These are phyloP conservation scores for Trypanosoma grayi DNA, from an alignment of 208 protist species.

Conservation along the genomic window DNA sequence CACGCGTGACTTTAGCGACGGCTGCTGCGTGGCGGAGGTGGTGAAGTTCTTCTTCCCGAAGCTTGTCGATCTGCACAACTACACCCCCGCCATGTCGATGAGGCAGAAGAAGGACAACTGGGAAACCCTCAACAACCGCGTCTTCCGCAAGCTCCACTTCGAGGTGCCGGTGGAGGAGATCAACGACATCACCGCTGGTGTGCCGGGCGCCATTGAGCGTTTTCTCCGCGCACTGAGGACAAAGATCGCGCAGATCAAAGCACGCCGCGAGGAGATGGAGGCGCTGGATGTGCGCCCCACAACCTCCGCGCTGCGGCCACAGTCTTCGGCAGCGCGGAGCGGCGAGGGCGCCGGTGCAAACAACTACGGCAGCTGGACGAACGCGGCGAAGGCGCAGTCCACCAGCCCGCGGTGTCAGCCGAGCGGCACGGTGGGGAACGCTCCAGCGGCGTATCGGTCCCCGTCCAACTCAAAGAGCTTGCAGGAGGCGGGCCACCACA, in stretches of 20 bases:
- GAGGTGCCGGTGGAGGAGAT: conserved; percentile 86
- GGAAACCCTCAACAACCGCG: conserved; percentile 94
- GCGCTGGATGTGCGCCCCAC: neutral
- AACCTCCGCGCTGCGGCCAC: neutral
- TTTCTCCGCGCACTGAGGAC: conserved; percentile 91
- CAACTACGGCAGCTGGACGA: neutral
- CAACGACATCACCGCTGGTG: conserved; percentile 85
- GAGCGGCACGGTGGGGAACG: neutral
- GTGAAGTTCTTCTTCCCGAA: conserved; percentile 96
- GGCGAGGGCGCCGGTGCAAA: neutral
- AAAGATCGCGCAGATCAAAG: conserved; percentile 88
- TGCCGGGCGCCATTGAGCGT: conserved; percentile 91
- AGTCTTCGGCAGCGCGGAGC: neutral
- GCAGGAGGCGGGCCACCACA: neutral
- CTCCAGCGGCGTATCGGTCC: neutral
- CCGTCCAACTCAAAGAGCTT: neutral
- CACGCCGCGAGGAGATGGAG: conserved; percentile 34
- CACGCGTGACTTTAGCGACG: conserved; percentile 97
- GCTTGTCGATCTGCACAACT: conserved; percentile 99
- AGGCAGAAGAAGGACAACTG: conserved; percentile 97
- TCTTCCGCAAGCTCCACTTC: conserved; percentile 94
- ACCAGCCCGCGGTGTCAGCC: neutral
- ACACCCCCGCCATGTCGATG: conserved; percentile 85
- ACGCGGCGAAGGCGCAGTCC: neutral
- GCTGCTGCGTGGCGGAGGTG: conserved; percentile 96